phyloP scores from a whole-genome alignment of 768 basidiomycete genomes.

The Ephemerocybe angulata region DNA sequence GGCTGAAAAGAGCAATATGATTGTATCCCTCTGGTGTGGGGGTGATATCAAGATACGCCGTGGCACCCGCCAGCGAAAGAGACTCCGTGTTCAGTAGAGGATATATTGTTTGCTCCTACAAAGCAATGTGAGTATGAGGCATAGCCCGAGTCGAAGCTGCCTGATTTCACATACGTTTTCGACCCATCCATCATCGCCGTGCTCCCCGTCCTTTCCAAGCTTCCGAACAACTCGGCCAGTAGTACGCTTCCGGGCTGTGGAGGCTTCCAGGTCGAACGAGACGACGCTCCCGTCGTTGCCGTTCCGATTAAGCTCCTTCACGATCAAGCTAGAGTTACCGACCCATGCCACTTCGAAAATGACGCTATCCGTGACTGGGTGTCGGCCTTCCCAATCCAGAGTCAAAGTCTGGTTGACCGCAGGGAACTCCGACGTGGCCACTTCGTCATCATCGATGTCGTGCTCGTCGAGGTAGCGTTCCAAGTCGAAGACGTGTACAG shows the following conservation, averaged over 20 bases:
- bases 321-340: slow-evolving; percentile 62
- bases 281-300: slow-evolving; percentile 79
- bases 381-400: slow-evolving; percentile 64
- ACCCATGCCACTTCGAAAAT: slow-evolving; percentile 88
- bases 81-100: slow-evolving; percentile 35
- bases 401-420: slow-evolving; percentile 46
- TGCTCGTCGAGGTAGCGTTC: slow-evolving; percentile 41
- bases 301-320: slow-evolving; percentile 86
- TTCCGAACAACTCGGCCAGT: slow-evolving; percentile 63
- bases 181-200: slow-evolving; percentile 94
- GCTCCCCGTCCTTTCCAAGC: slow-evolving; percentile 78
- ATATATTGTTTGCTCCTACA: slow-evolving; percentile 59
- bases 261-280: slow-evolving; percentile 55
- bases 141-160: not conserved
- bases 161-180: slow-evolving; percentile 67
- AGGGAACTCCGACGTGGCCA: slow-evolving; percentile 22
- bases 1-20: slow-evolving; percentile 89
- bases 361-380: slow-evolving; percentile 59
- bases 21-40: slow-evolving; percentile 80
- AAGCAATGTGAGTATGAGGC: not conserved
- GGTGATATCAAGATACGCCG: slow-evolving; percentile 88
- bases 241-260: slow-evolving; percentile 24
- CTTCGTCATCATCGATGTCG: slow-evolving; percentile 14
- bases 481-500: slow-evolving; percentile 80
- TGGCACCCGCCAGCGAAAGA: slow-evolving; percentile 38